Percentiles rank a stretch among this genome's conserved stretches.
Evolutionary conservation across 192 early-diverging fungal species (phyloP).

Genomic region (Paraglomus brasilianum): DNA sequence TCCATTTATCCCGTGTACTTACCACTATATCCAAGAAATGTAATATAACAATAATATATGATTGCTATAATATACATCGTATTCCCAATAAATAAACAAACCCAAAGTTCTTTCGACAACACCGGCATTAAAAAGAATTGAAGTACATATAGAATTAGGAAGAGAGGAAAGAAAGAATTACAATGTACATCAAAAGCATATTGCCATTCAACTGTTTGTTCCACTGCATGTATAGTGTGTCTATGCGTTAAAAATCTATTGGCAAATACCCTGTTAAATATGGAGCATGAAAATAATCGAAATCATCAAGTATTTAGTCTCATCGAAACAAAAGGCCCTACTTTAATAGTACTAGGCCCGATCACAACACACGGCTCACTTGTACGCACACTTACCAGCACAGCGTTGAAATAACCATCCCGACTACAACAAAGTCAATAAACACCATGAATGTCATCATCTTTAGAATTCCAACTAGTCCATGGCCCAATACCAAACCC

Average conservation of each 20-base stretch:
- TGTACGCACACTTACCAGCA: slow-evolving; percentile 58
- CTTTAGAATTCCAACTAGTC: slow-evolving; percentile 64
- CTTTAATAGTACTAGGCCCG: too few relatives aligned
- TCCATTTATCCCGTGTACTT: slow-evolving; percentile 28
- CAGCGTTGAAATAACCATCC: slow-evolving; percentile 65
- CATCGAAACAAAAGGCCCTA: neutral
- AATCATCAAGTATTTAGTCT: neutral
- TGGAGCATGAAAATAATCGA: neutral
- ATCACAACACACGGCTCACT: too few relatives aligned
- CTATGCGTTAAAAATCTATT: slow-evolving; percentile 82
- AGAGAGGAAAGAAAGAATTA: slow-evolving; percentile 92
- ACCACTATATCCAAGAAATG: slow-evolving; percentile 93
- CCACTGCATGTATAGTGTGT: slow-evolving; percentile 67
- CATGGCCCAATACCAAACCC: slow-evolving; percentile 72
- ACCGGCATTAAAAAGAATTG: slow-evolving; percentile 93
- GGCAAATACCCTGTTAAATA: slow-evolving; percentile 45
- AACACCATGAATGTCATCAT: slow-evolving; percentile 80
- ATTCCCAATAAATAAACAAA: slow-evolving; percentile 84
- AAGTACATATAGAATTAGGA: slow-evolving; percentile 81
- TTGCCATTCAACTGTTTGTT: slow-evolving; percentile 92
- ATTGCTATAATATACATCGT: slow-evolving; percentile 80
- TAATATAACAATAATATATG: slow-evolving; percentile 82
- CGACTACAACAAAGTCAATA: slow-evolving; percentile 78
- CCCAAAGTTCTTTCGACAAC: slow-evolving; percentile 73
- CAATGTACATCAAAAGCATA: slow-evolving; percentile 98